Evolutionary conservation across 495 filamentous ascomycete species (phyloP), one percentile per base, ranked within the genome.

Genomic region (Lichina pygmaea): DNA sequence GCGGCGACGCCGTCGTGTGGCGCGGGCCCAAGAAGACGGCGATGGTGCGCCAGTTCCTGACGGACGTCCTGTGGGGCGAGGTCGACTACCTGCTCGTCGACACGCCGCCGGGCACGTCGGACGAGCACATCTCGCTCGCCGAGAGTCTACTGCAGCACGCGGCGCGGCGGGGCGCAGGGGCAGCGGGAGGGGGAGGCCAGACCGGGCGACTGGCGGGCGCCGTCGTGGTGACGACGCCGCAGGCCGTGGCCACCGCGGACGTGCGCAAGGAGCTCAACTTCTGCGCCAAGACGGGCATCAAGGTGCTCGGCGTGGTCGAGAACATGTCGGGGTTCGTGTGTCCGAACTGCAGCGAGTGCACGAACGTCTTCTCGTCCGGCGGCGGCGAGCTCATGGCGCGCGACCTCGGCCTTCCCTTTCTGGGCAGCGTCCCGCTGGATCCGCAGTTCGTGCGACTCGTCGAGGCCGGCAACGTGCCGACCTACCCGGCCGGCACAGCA

Each of bases 241-340:
- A 97, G 60, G 91, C 86, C 2, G 77, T 97, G 33, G 77, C 83
- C 30, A 92, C 84, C 8, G 78, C 79, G 4, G 89, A 97, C 58
- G 89, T 97, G 38, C 72, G 78, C 54, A 97, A 95, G 59, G 91
- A 95, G 56, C 69, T 95, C 41, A 94, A 93, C 55, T 95, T 97
- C 54, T 97, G 89, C 58, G 64, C 62, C 24, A 94, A 94, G 64
- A 85, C 80, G 7, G 72, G 73, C 15, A 73, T 97, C 38, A 62
- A 70, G 10, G 72, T 92, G 15, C 64, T 94, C 33, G 89, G 89
- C 0, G 85, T 97, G 3, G 67, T 97, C 36, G 89, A 97, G 64
- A 97, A 97, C 59, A 95, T 97, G 91, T 77, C 78, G 30, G 89
- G 89, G 2, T 97, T 86, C 60, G 78, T 93, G 46, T 97, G 89